phyloP scores from a whole-genome alignment of 352 stramenopile genomes.

The Phytopythium cucurbitacearum region DNA sequence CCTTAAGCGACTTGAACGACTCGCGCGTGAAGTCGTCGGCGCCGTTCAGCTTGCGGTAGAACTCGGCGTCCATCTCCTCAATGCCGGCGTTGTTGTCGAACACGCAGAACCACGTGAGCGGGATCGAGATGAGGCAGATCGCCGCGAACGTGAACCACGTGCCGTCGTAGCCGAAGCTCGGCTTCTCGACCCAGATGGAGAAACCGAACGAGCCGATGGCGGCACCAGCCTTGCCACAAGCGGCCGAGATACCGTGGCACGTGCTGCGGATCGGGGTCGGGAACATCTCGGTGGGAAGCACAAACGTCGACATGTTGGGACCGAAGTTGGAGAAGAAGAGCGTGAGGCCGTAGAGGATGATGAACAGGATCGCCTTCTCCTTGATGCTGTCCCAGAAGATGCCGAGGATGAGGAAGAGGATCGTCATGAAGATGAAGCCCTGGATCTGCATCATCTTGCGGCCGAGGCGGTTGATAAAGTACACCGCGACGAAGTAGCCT shows the following conservation, averaged over 20 bases:
- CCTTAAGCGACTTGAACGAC: slow-evolving; percentile 10
- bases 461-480: slow-evolving; percentile 72
- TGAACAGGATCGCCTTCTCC: slow-evolving; percentile 50
- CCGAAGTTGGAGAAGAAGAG: slow-evolving; percentile 89
- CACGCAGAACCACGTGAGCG: slow-evolving; percentile 58
- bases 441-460: slow-evolving; percentile 74
- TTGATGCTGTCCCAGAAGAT: slow-evolving; percentile 59
- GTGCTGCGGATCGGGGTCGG: slow-evolving; percentile 81
- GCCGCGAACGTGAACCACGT: slow-evolving; percentile 60
- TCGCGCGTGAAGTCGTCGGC: slow-evolving; percentile 33
- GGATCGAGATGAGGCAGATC: slow-evolving; percentile 50
- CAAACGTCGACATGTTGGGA: slow-evolving; percentile 84
- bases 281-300: slow-evolving; percentile 87
- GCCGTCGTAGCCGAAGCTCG: slow-evolving; percentile 47
- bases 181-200: slow-evolving; percentile 59
- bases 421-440: slow-evolving; percentile 63
- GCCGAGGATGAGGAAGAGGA: slow-evolving; percentile 57
- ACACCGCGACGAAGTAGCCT: slow-evolving; percentile 81
- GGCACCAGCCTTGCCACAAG: slow-evolving; percentile 82
- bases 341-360: slow-evolving; percentile 65
- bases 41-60: slow-evolving; percentile 35
- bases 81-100: slow-evolving; percentile 58
- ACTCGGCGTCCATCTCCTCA: slow-evolving; percentile 56
- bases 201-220: slow-evolving; percentile 65
- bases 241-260: slow-evolving; percentile 87